A percentile compares a stretch with the other conserved stretches of the same genome.
Conservation (phyloP, 2,329 filamentous ascomycete species). For the Bipolaris zeicola region DNA sequence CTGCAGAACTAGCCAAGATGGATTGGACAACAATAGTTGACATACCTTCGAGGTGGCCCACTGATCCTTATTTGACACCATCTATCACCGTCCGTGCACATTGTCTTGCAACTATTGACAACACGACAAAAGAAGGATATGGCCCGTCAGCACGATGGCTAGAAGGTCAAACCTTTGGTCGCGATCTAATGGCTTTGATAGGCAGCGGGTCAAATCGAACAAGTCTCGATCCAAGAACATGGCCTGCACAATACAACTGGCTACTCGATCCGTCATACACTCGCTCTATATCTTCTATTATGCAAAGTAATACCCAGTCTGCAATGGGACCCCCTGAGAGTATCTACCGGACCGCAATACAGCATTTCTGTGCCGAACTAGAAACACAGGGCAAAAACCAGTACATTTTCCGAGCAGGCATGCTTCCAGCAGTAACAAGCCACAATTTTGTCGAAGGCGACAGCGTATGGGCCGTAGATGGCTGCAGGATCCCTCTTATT, state of each 20-base stretch:
- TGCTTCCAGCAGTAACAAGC: constrained; percentile 10
- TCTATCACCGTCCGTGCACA: constrained; percentile 11
- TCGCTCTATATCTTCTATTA: background rate
- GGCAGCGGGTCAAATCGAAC: background rate
- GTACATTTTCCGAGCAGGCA: constrained; percentile 14
- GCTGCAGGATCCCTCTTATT: constrained; percentile 12
- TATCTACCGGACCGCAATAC: background rate
- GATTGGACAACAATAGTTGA: constrained; percentile 8
- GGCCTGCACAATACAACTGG: constrained; percentile 15
- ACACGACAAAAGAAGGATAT: background rate
- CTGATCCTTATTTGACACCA: background rate
- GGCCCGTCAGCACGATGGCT: constrained; percentile 3
- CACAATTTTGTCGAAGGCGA: constrained; percentile 12
- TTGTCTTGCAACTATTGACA: constrained; percentile 16
- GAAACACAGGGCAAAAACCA: constrained; percentile 4
- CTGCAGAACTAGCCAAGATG: constrained; percentile 2
- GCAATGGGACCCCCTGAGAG: background rate
- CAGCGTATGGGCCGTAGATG: constrained; percentile 19
- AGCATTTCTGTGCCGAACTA: constrained; percentile 16
- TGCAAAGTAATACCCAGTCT: background rate
- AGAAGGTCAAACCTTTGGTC: constrained; percentile 4
- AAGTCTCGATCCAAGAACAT: background rate
- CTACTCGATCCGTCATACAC: constrained; percentile 7
- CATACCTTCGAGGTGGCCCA: constrained; percentile 7
- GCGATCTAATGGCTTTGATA: constrained; percentile 2